Evolutionary conservation across 225 moss, liverwort and hornwort genomes (phyloP), one percentile per base, ranked within the genome.

Genomic region (Ulota crispa): DNA sequence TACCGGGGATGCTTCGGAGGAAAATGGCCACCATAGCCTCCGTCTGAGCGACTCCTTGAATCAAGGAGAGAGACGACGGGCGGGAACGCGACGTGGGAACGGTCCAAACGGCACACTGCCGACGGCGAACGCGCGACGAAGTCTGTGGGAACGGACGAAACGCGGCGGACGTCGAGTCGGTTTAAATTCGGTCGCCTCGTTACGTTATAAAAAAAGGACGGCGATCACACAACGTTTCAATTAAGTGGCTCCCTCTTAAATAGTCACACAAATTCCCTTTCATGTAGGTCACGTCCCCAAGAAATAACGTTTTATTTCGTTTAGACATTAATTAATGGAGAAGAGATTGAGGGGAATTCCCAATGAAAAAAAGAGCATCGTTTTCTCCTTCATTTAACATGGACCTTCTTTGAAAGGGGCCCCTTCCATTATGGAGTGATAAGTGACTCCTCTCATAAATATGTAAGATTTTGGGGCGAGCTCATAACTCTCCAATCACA

Each of bases 61-160:
- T 89, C 89, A 82, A 85, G 87, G 87, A 75, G 85, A 89, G 87
- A 89, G 89, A 87, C 89, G 89, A 85, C 27, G 61, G 31, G 12
- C 53, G 84, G 66, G 75, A 87, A 81, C 85, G 0, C 23, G 0
- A 20, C 26, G 1, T 20, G 73, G 37, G 86, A 82, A 78, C 86
- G 28, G 6, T 43, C 28, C 65, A 83, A 87, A 87, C 83, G 87
- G 78, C 83, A 78, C 72, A 28, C 24, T 31, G 72, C 20, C 34
- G 83, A 78, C 83, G 34, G 43, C 31, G 72, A 77, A 83, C 70
- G 23, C 27, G 3, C 28, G 45, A 70, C 34, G 71, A 27, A 28
- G 21, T 2, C 7, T 0, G 0, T 1, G 26, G 15, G 56, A 36
- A 80, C 70, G 79, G 71, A 83, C 83, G 86, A 39, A 70, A 37